phyloP scores from a whole-genome alignment of 805 yeast genomes.

The Blastobotrys peoriensis region DNA sequence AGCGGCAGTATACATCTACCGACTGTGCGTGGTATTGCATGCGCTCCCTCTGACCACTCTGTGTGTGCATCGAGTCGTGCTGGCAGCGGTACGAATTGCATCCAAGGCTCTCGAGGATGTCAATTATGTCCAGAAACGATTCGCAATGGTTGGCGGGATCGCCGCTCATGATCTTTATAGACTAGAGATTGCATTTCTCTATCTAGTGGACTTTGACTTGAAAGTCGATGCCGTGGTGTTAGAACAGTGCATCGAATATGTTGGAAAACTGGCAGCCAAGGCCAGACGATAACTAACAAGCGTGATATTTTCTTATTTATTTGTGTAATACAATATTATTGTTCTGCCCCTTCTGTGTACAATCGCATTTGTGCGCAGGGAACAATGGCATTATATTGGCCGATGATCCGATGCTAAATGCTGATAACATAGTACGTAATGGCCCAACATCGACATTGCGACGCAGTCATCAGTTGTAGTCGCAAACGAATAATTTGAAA shows the following conservation, averaged over 20 bases:
- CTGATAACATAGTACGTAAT: too few relatives aligned
- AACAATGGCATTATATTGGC: too few relatives aligned
- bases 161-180: slow-evolving; percentile 38
- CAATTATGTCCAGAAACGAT: slow-evolving; percentile 40
- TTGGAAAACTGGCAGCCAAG: slow-evolving; percentile 18
- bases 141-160: slow-evolving; percentile 44
- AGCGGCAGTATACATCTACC: slow-evolving; percentile 31
- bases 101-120: slow-evolving; percentile 45
- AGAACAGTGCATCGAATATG: slow-evolving; percentile 27
- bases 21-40: slow-evolving; percentile 27
- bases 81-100: slow-evolving; percentile 41
- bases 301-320: background rate
- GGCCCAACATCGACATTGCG: too few relatives aligned
- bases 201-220: slow-evolving; percentile 44
- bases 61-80: slow-evolving; percentile 39
- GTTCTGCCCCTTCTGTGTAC: too few relatives aligned
- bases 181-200: slow-evolving; percentile 47
- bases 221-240: slow-evolving; percentile 36
- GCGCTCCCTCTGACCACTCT: slow-evolving; percentile 30
- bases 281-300: slow-evolving; percentile 5
- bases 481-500: too few relatives aligned
- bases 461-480: too few relatives aligned
- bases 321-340: background rate
- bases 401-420: too few relatives aligned
- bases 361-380: too few relatives aligned